Percentiles rank a stretch among this genome's conserved stretches.
phyloP scores from a whole-genome alignment of 306 rosid genomes.

The Glycine latifolia region DNA sequence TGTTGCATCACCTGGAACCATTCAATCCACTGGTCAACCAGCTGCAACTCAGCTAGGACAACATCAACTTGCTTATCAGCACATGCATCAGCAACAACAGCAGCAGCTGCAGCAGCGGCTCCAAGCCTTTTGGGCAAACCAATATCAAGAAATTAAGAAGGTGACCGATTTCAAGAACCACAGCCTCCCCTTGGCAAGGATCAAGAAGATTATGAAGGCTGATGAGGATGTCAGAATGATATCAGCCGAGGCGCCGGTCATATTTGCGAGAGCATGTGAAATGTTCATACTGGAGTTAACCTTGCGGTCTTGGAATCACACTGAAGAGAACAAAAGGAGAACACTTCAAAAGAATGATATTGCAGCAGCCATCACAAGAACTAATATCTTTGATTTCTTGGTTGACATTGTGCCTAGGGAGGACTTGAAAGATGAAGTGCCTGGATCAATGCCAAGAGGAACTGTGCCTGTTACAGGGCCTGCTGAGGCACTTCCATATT shows the following conservation, averaged over 20 bases:
- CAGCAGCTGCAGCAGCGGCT: constrained; percentile 70
- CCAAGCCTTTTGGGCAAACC: constrained; percentile 65
- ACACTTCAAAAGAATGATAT: constrained; percentile 78
- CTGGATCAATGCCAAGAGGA: constrained; percentile 73
- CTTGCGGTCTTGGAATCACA: constrained; percentile 78
- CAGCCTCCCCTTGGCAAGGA: constrained; percentile 79
- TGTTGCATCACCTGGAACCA: constrained; percentile 50
- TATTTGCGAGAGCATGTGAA: constrained; percentile 78
- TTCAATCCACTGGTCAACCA: constrained; percentile 60
- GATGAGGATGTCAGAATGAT: constrained; percentile 83
- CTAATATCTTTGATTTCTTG: constrained; percentile 76
- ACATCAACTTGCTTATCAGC: constrained; percentile 70
- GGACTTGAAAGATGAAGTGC: constrained; percentile 77
- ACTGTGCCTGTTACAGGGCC: constrained; percentile 51
- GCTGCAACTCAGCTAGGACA: constrained; percentile 63
- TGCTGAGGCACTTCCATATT: constrained; percentile 46
- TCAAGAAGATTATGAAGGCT: constrained; percentile 81
- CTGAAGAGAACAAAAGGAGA: constrained; percentile 76
- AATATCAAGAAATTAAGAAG: constrained; percentile 67
- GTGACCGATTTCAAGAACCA: constrained; percentile 79
- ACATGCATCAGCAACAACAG: constrained; percentile 59
- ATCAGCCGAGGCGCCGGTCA: constrained; percentile 78
- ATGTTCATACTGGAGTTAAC: constrained; percentile 79
- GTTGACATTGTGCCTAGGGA: constrained; percentile 76
- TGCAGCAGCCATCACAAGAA: constrained; percentile 78